Base-by-base conservation (phyloP, 495 filamentous ascomycete species). In the Penicillium angulare region DNA sequence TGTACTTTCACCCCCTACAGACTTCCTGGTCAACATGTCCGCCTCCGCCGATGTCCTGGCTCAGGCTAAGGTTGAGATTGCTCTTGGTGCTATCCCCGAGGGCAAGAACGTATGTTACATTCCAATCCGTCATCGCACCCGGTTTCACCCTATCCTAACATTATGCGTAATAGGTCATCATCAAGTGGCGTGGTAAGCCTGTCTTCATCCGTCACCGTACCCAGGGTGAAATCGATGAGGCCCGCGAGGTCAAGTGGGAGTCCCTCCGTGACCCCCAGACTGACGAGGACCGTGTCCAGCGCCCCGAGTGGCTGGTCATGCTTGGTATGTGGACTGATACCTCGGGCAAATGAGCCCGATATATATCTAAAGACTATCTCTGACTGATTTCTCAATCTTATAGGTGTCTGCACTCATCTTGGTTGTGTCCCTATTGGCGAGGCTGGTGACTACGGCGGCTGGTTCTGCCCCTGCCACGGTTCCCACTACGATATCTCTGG, bases 181-280 rank as follows among this genome's bases (percentile, higher is more conserved):
- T 99, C 82, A 99, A 99, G 81, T 99, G 95, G 95, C 87, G 95
- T 77, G 95, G 95, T 67, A 99, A 99, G 86, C 95, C 95, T 70
- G 89, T 99, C 72, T 97, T 99, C 83, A 91, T 99, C 84, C 92
- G 95, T 69, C 95, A 99, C 86, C 90, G 95, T 58, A 99, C 95
- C 56, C 68, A 79, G 60, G 79, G 79, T 53, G 90, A 95, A 77
- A 95, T 95, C 75, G 78, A 86, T 50, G 88, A 92, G 74, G 90
- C 90, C 73, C 85, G 91, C 67, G 72, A 79, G 47, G 79, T 85
- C 63, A 83, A 91, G 60, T 83, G 92, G 75, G 72, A 86, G 63
- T 66, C 77, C 48, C 77, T 99, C 60, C 84, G 95, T 74, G 93
- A 99, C 74, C 95, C 93, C 52, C 84, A 99, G 72, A 50, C 84